phyloP scores from a whole-genome alignment of 1,139 yeast species.

The Blastobotrys proliferans region DNA sequence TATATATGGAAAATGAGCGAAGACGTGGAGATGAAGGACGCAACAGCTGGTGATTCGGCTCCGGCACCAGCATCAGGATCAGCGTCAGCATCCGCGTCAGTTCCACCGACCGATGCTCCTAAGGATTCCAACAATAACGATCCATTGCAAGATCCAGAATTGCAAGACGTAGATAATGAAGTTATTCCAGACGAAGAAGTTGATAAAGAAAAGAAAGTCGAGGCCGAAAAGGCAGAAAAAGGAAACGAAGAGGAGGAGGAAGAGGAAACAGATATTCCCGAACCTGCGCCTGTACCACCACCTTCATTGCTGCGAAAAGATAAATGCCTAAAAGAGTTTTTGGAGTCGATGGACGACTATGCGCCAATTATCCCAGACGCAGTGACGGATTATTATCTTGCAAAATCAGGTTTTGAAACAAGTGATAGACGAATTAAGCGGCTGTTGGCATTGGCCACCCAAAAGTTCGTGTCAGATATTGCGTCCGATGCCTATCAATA shows the following conservation, averaged over 20 bases:
- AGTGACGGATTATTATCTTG: slow-evolving; percentile 90
- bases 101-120: background rate
- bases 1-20: slow-evolving; percentile 13
- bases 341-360: slow-evolving; percentile 86
- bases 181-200: slow-evolving; percentile 11
- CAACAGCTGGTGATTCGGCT: background rate
- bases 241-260: slow-evolving; percentile 17
- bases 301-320: slow-evolving; percentile 80
- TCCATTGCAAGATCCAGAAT: slow-evolving; percentile 6
- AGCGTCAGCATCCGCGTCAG: background rate
- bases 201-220: background rate
- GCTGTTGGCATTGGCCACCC: slow-evolving; percentile 88
- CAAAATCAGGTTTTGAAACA: slow-evolving; percentile 84
- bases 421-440: slow-evolving; percentile 78
- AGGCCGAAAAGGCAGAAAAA: slow-evolving; percentile 27
- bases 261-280: slow-evolving; percentile 16
- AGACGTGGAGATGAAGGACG: slow-evolving; percentile 24
- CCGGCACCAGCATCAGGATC: background rate
- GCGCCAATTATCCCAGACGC: slow-evolving; percentile 98
- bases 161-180: slow-evolving; percentile 10
- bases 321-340: slow-evolving; percentile 78
- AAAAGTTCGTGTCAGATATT: slow-evolving; percentile 87
- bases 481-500: slow-evolving; percentile 97
- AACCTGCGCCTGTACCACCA: slow-evolving; percentile 43
- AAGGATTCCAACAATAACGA: background rate